These are phyloP conservation scores for Fusarium virguliforme DNA, from an alignment of 2,329 filamentous ascomycete genomes.

Conservation along the genomic window DNA sequence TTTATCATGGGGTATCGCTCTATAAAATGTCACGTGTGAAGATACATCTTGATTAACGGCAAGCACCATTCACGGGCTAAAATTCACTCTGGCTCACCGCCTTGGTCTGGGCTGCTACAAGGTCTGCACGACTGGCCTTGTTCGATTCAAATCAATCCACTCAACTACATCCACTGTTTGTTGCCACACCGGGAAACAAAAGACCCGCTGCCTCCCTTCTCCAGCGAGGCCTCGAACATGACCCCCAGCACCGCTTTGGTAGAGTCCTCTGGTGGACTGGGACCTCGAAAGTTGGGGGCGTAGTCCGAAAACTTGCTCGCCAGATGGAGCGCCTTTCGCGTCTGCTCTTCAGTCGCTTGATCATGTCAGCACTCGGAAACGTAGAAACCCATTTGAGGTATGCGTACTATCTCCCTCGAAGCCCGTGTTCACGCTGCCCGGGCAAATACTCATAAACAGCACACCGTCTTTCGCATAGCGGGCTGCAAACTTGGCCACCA, in stretches of 20 bases:
- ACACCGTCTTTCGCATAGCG: neutral
- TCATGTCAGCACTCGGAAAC: neutral
- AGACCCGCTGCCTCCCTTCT: neutral
- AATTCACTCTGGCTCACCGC: neutral
- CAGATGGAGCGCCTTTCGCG: neutral
- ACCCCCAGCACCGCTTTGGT: neutral
- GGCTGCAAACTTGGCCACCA: neutral
- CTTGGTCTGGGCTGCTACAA: neutral
- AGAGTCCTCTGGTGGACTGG: neutral
- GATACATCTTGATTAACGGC: neutral
- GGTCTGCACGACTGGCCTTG: neutral
- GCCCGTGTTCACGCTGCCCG: neutral
- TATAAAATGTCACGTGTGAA: neutral
- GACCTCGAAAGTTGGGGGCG: neutral
- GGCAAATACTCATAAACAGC: constrained; percentile 3
- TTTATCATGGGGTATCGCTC: neutral
- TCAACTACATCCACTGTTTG: constrained; percentile 2
- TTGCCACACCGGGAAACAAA: constrained; percentile 7
- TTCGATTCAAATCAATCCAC: neutral
- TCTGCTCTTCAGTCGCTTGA: constrained; percentile 1
- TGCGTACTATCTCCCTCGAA: neutral
- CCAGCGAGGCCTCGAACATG: neutral
- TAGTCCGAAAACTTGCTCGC: neutral
- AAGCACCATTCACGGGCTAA: neutral
- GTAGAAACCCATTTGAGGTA: neutral